Evolutionary conservation across 345 rosid species (phyloP), one percentile per base, ranked within the genome.

Genomic region (Rhodamnia rubescens): DNA sequence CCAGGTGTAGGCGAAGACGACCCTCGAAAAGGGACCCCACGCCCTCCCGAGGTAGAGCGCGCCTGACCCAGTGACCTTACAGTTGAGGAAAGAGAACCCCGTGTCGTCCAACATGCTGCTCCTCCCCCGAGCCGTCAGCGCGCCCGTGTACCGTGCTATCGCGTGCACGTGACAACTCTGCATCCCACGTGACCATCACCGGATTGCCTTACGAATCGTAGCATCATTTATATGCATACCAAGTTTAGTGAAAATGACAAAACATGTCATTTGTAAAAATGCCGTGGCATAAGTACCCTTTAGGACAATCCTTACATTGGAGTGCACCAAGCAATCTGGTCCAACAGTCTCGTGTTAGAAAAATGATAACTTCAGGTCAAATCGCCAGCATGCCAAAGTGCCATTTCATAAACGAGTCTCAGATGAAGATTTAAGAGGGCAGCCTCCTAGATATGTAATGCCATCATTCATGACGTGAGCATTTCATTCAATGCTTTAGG

Each of bases 21-120:
- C 99, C 83, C 99, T 91, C 6, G 99, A 97, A 88, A 97, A 97
- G 27, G 99, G 96, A 52, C 99, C 98, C 99, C 99, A 97, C 7
- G 99, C 98, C 85, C 99, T 91, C 7, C 99, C 99, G 21, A 97
- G 92, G 85, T 92, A 97, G 11, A 97, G 92, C 5, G 95, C 99
- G 20, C 99, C 99, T 0, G 99, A 96, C 9, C 98, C 99, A 84
- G 99, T 97, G 90, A 97, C 96, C 89, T 95, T 95, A 85, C 99
- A 96, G 85, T 94, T 93, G 50, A 97, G 94, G 61, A 97, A 97
- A 4, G 99, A 97, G 94, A 97, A 97, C 24, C 98, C 99, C 11
- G 99, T 97, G 94, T 97, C 99, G 10, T 97, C 98, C 85, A 97
- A 12, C 51, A 93, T 86, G 84, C 96, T 97, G 57, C 95, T 84